Evolutionary conservation across 805 yeast genomes (phyloP), one percentile per base, ranked within the genome.

Genomic region (Metschnikowia kofuensis): DNA sequence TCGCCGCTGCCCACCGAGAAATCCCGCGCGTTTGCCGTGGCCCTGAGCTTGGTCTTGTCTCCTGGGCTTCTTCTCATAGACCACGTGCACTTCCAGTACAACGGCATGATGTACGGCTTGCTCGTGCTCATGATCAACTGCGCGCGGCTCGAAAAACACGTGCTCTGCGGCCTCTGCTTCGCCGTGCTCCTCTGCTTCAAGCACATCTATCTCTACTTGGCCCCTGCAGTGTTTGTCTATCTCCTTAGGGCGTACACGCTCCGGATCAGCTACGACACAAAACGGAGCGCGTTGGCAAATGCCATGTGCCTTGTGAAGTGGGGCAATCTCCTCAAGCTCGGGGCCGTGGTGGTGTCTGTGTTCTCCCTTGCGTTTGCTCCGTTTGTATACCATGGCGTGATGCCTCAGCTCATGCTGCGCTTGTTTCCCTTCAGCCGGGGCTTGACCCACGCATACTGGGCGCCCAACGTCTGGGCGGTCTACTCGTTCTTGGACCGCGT

Each of bases 391-490:
- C 72, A 79, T 56, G 74, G 75, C 1, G 87, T 83, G 32, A 59
- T 87, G 42, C 84, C 87, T 0, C 81, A 88, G 52, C 67, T 94
- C 14, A 42, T 89, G 8, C 62, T 70, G 6, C 75, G 99, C 40
- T 69, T 94, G 31, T 94, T 94, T 68, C 99, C 99, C 6, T 92
- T 92, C 63, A 85, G 95, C 43, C 76, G 98, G 63, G 98, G 98
- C 1, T 75, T 94, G 35, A 94, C 97, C 5, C 99, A 94, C 68
- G 97, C 98, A 0, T 94, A 94, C 69, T 94, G 99, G 98, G 98
- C 99, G 1, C 98, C 99, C 13, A 94, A 94, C 61, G 73, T 90
- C 41, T 94, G 99, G 99, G 97, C 99, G 0, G 58, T 92, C 9
- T 94, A 94, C 67, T 87, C 97, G 1, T 85, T 88, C 55, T 51